Percentiles rank a stretch among this genome's conserved stretches.
Conservation (phyloP, 768 basidiomycete species). For the Neoboletus magnificus region DNA sequence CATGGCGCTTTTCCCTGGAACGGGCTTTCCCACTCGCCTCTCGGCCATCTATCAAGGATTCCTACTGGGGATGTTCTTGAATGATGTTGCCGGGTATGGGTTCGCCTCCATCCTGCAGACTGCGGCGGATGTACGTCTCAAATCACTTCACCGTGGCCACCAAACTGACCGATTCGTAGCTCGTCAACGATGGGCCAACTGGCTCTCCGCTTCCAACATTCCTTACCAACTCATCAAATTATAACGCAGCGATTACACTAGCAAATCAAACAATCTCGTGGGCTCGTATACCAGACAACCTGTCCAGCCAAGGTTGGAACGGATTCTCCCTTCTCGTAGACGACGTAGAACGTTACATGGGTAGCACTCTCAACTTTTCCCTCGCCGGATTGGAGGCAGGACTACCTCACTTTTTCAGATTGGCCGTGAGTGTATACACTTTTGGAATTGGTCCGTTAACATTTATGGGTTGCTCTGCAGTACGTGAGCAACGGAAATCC, state of each 20-base stretch:
- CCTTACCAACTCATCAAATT: constrained; percentile 71
- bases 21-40: constrained; percentile 76
- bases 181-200: constrained; percentile 66
- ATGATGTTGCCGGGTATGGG: constrained; percentile 76
- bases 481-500: constrained; percentile 43
- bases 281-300: constrained; percentile 41
- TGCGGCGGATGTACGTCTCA: constrained; percentile 51
- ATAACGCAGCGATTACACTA: constrained; percentile 52
- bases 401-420: constrained; percentile 74
- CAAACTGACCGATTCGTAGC: constrained; percentile 38
- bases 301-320: constrained; percentile 50
- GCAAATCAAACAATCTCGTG: constrained; percentile 56
- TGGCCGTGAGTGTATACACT: constrained; percentile 53
- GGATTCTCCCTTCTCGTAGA: constrained; percentile 81
- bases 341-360: constrained; percentile 79
- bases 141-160: neutral
- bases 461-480: constrained; percentile 32
- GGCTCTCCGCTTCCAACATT: constrained; percentile 71
- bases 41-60: constrained; percentile 82
- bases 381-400: constrained; percentile 56
- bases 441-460: neutral
- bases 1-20: constrained; percentile 71
- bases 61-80: constrained; percentile 77
- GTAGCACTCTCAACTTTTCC: constrained; percentile 66
- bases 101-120: constrained; percentile 81